Percentiles rank a stretch among this genome's conserved stretches.
Evolutionary conservation across 768 basidiomycete genomes (phyloP).

Genomic region (Rhizopogon vinicolor): DNA sequence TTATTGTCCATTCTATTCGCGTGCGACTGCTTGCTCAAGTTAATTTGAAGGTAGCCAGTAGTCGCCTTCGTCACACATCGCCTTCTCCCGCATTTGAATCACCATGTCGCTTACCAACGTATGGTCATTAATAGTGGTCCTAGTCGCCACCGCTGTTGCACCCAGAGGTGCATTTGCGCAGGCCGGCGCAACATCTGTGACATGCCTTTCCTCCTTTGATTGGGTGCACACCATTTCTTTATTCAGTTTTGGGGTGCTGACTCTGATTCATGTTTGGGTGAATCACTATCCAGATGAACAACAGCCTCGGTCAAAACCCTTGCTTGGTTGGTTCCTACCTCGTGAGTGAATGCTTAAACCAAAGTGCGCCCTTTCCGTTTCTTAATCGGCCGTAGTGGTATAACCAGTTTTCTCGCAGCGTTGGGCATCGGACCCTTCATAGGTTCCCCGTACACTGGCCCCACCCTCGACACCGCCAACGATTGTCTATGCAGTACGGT

Average conservation of each 20-base stretch:
- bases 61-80: no score
- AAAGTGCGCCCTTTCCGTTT: constrained; percentile 28
- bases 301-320: constrained; percentile 42
- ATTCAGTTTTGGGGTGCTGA: no score
- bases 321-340: constrained; percentile 43
- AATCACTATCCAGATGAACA: constrained; percentile 25
- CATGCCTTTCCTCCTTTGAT: no score
- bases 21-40: no score
- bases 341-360: constrained; percentile 35
- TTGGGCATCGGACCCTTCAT: constrained; percentile 35
- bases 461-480: constrained; percentile 24
- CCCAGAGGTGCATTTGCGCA: background rate
- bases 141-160: background rate
- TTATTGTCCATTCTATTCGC: no score
- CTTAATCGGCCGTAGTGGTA: background rate
- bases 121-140: background rate
- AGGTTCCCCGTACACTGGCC: constrained; percentile 12
- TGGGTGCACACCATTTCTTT: no score
- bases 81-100: background rate
- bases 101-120: background rate
- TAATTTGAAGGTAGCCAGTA: no score
- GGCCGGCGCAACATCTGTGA: no score
- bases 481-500: constrained; percentile 54
- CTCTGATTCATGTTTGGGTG: background rate
- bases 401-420: constrained; percentile 23